A percentile compares a stretch with the other conserved stretches of the same genome.
phyloP scores from a whole-genome alignment of 192 early-diverging fungal species.

The Backusella tuberculispora region DNA sequence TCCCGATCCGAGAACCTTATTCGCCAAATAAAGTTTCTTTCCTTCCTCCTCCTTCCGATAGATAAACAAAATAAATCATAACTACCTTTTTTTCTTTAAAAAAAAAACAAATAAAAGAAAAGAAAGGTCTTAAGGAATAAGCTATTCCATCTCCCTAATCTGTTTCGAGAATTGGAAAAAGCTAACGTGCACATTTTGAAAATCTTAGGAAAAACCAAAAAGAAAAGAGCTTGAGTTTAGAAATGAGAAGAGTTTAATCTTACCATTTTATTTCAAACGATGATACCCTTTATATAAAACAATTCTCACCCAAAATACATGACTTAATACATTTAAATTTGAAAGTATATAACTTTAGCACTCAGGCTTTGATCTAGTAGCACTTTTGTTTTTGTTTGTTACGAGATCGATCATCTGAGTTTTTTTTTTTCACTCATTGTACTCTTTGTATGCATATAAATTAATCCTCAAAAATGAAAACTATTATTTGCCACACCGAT shows the following conservation, averaged over 20 bases:
- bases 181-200: neutral
- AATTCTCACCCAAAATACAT: neutral
- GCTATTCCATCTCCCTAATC: neutral
- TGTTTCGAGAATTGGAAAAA: neutral
- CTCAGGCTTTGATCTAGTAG: neutral
- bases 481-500: neutral
- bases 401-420: neutral
- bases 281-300: too few relatives aligned
- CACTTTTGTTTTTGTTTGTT: neutral
- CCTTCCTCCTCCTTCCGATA: too few relatives aligned
- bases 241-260: neutral
- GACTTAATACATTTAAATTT: neutral
- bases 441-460: neutral
- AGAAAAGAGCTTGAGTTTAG: neutral
- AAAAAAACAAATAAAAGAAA: neutral
- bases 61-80: too few relatives aligned
- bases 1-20: too few relatives aligned
- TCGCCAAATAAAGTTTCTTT: too few relatives aligned
- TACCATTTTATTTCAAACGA: neutral
- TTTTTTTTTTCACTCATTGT: neutral
- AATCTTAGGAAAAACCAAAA: neutral
- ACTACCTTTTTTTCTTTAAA: neutral
- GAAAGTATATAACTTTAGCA: neutral
- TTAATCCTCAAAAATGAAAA: neutral
- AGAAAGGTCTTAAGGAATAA: too few relatives aligned